Percentiles rank a stretch among this genome's conserved stretches.
Evolutionary conservation across 495 filamentous ascomycete species (phyloP).

Genomic region (Neohortaea acidophila): DNA sequence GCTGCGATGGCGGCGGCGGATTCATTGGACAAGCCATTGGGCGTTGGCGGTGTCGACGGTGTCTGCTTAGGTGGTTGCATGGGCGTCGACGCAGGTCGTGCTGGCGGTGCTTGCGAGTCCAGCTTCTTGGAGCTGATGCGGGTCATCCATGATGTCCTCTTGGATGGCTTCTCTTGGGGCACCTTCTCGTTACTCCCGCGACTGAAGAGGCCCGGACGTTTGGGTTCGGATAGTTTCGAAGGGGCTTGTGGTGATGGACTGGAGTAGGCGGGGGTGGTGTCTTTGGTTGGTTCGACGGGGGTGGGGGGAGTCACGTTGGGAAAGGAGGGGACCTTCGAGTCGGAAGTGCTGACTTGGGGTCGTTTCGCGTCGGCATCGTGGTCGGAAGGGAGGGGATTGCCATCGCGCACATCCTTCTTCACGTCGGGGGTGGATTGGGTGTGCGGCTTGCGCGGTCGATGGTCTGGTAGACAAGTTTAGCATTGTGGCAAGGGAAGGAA

Average conservation of each 20-base stretch:
- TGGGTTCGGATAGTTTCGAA: no score
- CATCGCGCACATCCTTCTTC: no score
- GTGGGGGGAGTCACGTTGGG: conserved; percentile 20
- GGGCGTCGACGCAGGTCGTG: conserved; percentile 16
- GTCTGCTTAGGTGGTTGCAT: conserved; percentile 14
- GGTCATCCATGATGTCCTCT: conserved; percentile 72
- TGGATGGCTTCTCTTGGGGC: background rate
- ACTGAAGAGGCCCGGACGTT: no score
- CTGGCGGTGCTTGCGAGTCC: conserved; percentile 34
- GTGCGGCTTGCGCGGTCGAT: background rate
- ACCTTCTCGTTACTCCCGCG: no score
- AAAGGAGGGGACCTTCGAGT: conserved; percentile 2
- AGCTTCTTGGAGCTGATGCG: conserved; percentile 90
- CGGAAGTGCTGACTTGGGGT: no score
- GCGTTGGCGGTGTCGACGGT: conserved; percentile 8
- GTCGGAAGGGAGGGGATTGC: no score
- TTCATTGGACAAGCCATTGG: no score
- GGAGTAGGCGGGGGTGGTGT: background rate
- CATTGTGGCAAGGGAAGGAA: background rate
- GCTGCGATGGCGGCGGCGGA: no score
- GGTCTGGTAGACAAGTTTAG: no score
- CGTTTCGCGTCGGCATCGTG: no score
- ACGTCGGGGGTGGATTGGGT: conserved; percentile 1
- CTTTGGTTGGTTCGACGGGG: conserved; percentile 4
- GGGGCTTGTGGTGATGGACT: conserved; percentile 21